A percentile compares a stretch with the other conserved stretches of the same genome.
These are phyloP conservation scores for Cystobasidiopsis lactophilus DNA, from an alignment of 768 basidiomycete species.

Conservation along the genomic window DNA sequence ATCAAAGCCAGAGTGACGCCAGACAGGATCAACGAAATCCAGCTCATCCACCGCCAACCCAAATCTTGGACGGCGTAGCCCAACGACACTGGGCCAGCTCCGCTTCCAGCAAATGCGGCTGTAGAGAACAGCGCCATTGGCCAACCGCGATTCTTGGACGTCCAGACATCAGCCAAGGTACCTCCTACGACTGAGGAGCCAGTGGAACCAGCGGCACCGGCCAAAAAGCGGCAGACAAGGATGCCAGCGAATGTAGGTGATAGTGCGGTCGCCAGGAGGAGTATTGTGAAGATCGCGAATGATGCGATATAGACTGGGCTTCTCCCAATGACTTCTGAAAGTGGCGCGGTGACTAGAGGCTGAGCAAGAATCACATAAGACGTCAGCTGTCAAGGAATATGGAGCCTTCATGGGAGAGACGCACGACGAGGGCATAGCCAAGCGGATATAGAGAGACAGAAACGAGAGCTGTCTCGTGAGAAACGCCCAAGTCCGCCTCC, in stretches of 20 bases:
- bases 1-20: slow-evolving; percentile 34
- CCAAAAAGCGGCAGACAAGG: slow-evolving; percentile 23
- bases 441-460: too few relatives aligned
- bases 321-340: slow-evolving; percentile 22
- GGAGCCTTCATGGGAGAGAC: too few relatives aligned
- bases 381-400: too few relatives aligned
- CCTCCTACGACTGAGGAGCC: slow-evolving; percentile 27
- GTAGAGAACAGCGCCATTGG: slow-evolving; percentile 57
- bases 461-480: too few relatives aligned
- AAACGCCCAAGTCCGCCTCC: too few relatives aligned
- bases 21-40: slow-evolving; percentile 29
- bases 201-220: slow-evolving; percentile 23
- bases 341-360: slow-evolving; percentile 23
- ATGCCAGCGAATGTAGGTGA: slow-evolving; percentile 24
- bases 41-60: slow-evolving; percentile 47
- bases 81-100: slow-evolving; percentile 40
- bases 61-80: slow-evolving; percentile 31
- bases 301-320: slow-evolving; percentile 21
- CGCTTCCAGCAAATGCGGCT: slow-evolving; percentile 39
- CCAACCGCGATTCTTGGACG: slow-evolving; percentile 18
- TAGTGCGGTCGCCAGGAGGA: slow-evolving; percentile 17
- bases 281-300: slow-evolving; percentile 14
- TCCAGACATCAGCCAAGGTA: slow-evolving; percentile 24
- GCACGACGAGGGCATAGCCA: too few relatives aligned
- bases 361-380: too few relatives aligned